phyloP scores from a whole-genome alignment of 1,284 basidiomycete genomes.

The Trichosporon faecale region DNA sequence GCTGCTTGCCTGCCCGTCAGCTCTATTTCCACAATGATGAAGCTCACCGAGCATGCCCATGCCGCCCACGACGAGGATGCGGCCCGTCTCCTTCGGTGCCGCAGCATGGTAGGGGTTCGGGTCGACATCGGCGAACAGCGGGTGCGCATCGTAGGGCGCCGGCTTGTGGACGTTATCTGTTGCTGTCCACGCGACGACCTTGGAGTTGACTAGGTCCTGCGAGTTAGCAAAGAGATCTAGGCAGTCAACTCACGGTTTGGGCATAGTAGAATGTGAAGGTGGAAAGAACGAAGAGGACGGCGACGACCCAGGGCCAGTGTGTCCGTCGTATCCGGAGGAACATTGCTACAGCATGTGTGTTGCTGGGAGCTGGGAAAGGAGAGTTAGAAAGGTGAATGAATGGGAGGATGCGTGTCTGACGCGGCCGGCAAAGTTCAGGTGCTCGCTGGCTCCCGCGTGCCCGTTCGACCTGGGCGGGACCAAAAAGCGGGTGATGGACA shows the following conservation, averaged over 20 bases:
- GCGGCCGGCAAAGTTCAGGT: background rate
- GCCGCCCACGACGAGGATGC: slow-evolving; percentile 5
- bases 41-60: slow-evolving; percentile 9
- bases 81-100: background rate
- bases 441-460: slow-evolving; percentile 1
- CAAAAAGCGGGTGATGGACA: background rate
- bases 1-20: slow-evolving; percentile 26
- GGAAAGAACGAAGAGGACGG: background rate
- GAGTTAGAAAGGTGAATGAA: no score
- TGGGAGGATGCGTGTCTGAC: background rate
- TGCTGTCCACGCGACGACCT: background rate
- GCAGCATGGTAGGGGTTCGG: background rate
- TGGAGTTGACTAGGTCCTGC: background rate
- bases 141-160: background rate
- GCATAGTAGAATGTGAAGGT: background rate
- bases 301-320: slow-evolving; percentile 2
- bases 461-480: background rate
- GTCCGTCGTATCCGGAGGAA: slow-evolving; percentile 6
- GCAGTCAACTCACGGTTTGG: background rate
- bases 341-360: background rate
- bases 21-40: background rate
- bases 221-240: background rate
- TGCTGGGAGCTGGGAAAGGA: background rate
- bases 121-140: background rate
- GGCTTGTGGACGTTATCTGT: background rate